A percentile compares a stretch with the other conserved stretches of the same genome.
These are phyloP conservation scores for Letharia lupina DNA, from an alignment of 495 filamentous ascomycete species.

Conservation along the genomic window DNA sequence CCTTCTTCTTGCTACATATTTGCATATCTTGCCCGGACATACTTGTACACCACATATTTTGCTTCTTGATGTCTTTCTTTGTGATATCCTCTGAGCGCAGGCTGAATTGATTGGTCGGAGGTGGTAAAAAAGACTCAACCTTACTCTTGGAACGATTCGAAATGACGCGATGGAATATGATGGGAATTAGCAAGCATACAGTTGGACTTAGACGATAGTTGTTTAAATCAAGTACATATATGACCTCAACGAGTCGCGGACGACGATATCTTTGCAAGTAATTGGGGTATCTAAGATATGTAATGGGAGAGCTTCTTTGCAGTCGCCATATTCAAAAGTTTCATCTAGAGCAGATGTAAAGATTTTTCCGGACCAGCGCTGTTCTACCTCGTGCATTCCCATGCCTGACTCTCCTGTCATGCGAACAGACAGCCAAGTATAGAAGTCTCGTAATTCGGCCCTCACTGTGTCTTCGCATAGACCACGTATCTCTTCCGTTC, in stretches of 20 bases:
- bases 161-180: background rate
- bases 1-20: background rate
- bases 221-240: background rate
- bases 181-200: background rate
- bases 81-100: constrained; percentile 1
- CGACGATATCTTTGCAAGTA: background rate
- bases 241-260: background rate
- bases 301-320: background rate
- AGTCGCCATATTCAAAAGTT: background rate
- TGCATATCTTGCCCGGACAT: background rate
- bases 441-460: background rate
- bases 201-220: background rate
- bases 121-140: background rate
- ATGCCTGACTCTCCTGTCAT: background rate
- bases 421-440: background rate
- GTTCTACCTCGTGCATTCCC: background rate
- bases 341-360: background rate
- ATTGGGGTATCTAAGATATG: background rate
- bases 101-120: background rate
- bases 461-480: background rate
- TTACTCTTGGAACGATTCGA: background rate
- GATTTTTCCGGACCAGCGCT: background rate
- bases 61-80: background rate
- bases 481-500: background rate
- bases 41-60: background rate